Evolutionary conservation across 805 yeast species (phyloP).

Genomic region (Candida endomychidarum): DNA sequence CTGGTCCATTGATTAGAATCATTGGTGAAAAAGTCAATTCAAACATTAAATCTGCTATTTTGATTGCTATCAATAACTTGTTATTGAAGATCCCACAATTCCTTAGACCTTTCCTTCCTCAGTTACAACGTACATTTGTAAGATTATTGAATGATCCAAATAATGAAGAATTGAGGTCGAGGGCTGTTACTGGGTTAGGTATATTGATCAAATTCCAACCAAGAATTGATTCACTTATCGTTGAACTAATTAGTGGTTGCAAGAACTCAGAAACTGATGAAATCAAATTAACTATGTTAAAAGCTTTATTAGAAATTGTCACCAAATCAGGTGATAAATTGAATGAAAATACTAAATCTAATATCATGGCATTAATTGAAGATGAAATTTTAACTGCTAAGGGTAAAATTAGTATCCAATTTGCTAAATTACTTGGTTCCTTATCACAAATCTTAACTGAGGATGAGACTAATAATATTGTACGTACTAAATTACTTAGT

Average conservation of each 20-base stretch:
- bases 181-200: conserved; percentile 91
- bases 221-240: conserved; percentile 87
- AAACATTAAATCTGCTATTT: conserved; percentile 92
- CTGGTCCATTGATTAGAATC: conserved; percentile 97
- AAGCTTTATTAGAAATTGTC: conserved; percentile 81
- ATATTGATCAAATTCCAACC: conserved; percentile 86
- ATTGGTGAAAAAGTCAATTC: conserved; percentile 93
- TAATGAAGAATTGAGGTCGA: conserved; percentile 68
- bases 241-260: conserved; percentile 78
- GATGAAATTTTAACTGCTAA: conserved; percentile 54
- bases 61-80: conserved; percentile 76
- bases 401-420: conserved; percentile 68
- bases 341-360: conserved; percentile 67
- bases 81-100: conserved; percentile 84
- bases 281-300: conserved; percentile 81
- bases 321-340: conserved; percentile 74
- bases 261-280: conserved; percentile 63
- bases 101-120: conserved; percentile 94
- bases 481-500: conserved; percentile 57
- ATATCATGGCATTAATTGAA: conserved; percentile 72
- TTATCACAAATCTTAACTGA: conserved; percentile 62
- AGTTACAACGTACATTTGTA: conserved; percentile 94
- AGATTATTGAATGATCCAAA: conserved; percentile 80
- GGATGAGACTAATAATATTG: conserved; percentile 62
- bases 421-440: conserved; percentile 78